A percentile compares a stretch with the other conserved stretches of the same genome.
These are phyloP conservation scores for Microbotryum saponariae DNA, from an alignment of 1,284 basidiomycete species.

Conservation along the genomic window DNA sequence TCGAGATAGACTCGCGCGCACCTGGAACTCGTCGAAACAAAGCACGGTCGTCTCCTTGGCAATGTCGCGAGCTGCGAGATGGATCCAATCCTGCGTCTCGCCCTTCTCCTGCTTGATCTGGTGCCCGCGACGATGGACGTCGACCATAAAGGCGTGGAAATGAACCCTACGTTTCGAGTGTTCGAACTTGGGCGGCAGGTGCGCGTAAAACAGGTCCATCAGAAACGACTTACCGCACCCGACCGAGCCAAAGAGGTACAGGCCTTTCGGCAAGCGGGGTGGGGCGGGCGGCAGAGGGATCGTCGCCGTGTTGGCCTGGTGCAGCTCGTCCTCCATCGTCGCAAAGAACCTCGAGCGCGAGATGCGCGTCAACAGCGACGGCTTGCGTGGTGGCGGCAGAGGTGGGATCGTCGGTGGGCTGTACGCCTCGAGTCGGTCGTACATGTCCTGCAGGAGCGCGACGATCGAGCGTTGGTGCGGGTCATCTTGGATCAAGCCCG, in stretches of 20 bases:
- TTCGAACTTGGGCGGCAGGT: conserved; percentile 66
- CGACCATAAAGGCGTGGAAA: conserved; percentile 98
- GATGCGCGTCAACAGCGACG: conserved; percentile 40
- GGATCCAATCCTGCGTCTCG: conserved; percentile 69
- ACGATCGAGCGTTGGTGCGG: conserved; percentile 79
- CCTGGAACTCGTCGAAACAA: conserved; percentile 99
- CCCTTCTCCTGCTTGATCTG: conserved; percentile 61
- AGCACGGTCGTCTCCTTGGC: conserved; percentile 77
- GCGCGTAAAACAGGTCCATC: conserved; percentile 95
- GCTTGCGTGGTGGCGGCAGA: conserved; percentile 23
- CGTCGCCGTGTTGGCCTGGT: conserved; percentile 25
- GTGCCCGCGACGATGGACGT: conserved; percentile 89
- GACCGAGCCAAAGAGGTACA: conserved; percentile 96
- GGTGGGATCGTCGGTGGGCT: conserved; percentile 53
- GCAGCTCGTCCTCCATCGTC: conserved; percentile 25
- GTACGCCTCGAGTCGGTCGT: conserved; percentile 66
- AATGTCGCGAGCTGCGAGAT: conserved; percentile 79
- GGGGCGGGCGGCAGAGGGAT: conserved; percentile 47
- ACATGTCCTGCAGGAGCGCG: conserved; percentile 67
- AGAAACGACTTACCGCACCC: conserved; percentile 98
- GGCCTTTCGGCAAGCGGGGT: conserved; percentile 69
- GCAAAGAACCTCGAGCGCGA: conserved; percentile 35
- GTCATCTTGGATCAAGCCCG: conserved; percentile 67
- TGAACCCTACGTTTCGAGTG: conserved; percentile 75
- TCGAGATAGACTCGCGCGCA: conserved; percentile 39